Conservation (phyloP, 768 basidiomycete species). For the Lactifluus echinatus region DNA sequence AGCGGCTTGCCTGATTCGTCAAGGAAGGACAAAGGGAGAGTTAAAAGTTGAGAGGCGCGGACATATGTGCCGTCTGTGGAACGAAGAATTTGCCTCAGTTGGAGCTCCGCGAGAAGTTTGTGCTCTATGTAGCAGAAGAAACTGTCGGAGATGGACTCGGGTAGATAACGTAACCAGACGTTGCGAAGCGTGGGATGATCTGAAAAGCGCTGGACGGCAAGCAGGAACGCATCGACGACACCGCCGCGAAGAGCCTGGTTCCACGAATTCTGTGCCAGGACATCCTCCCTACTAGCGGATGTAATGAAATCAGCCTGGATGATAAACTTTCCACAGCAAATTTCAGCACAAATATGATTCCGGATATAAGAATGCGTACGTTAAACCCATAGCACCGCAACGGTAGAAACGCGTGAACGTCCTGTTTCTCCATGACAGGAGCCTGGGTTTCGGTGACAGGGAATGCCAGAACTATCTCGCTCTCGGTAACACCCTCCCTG, state of each 20-base stretch:
- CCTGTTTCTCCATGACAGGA: constrained; percentile 16
- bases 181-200: constrained; percentile 16
- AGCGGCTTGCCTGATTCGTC: constrained; percentile 5
- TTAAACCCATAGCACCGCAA: constrained; percentile 22
- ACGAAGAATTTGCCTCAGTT: constrained; percentile 15
- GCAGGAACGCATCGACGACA: constrained; percentile 20
- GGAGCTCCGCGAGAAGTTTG: constrained; percentile 6
- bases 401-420: constrained; percentile 24
- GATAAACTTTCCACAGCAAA: constrained; percentile 22
- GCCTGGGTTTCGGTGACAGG: constrained; percentile 16
- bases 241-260: constrained; percentile 21
- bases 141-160: constrained; percentile 11
- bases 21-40: not conserved
- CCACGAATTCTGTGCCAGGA: constrained; percentile 22
- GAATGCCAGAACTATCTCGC: constrained; percentile 23
- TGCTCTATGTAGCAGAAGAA: constrained; percentile 21
- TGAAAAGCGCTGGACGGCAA: constrained; percentile 21
- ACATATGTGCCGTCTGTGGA: constrained; percentile 11
- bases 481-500: constrained; percentile 16
- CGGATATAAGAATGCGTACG: constrained; percentile 13
- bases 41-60: constrained; percentile 10
- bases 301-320: constrained; percentile 28
- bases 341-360: not conserved
- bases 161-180: constrained; percentile 25
- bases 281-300: constrained; percentile 25